Percentiles rank a stretch among this genome's conserved stretches.
Conservation (phyloP, 2,329 filamentous ascomycete species). For the Beauveria medogensis region DNA sequence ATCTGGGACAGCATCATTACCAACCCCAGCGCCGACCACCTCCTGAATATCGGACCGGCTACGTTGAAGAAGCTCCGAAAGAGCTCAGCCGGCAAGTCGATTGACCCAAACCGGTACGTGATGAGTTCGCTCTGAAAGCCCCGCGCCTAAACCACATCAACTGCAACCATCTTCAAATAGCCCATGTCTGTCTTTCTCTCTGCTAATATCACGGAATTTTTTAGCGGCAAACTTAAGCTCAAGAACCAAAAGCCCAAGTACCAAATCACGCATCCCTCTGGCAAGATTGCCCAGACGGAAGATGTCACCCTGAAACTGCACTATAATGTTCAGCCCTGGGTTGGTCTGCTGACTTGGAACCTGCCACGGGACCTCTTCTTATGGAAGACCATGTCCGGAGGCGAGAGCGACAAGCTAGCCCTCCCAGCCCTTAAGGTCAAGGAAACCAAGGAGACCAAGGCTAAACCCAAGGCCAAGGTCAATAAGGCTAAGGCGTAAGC, state of each 20-base stretch:
- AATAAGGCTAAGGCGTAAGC: slow-evolving; percentile 13
- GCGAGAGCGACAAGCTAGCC: slow-evolving; percentile 54
- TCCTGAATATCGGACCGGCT: slow-evolving; percentile 51
- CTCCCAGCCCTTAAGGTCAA: slow-evolving; percentile 61
- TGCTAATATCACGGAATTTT: not conserved
- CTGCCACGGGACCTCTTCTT: slow-evolving; percentile 44
- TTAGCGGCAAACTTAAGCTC: slow-evolving; percentile 64
- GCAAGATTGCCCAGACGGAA: slow-evolving; percentile 63
- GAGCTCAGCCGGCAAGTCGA: slow-evolving; percentile 50
- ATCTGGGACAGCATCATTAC: slow-evolving; percentile 97
- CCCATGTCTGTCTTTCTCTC: not conserved
- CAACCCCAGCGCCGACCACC: slow-evolving; percentile 55
- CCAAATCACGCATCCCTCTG: slow-evolving; percentile 84
- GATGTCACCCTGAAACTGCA: slow-evolving; percentile 75
- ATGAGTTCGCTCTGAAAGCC: not conserved
- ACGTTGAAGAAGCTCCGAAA: slow-evolving; percentile 54
- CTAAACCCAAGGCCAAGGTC: slow-evolving; percentile 17
- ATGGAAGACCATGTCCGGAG: slow-evolving; percentile 60
- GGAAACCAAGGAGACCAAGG: slow-evolving; percentile 18
- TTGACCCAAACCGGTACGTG: slow-evolving; percentile 48
- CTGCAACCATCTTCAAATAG: not conserved
- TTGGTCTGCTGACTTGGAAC: slow-evolving; percentile 81
- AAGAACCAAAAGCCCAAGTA: slow-evolving; percentile 90
- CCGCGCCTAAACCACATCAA: not conserved
- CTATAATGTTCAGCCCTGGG: slow-evolving; percentile 98